Base-by-base conservation (phyloP, 176 grass and related monocot genomes). In the Paspalum vaginatum region DNA sequence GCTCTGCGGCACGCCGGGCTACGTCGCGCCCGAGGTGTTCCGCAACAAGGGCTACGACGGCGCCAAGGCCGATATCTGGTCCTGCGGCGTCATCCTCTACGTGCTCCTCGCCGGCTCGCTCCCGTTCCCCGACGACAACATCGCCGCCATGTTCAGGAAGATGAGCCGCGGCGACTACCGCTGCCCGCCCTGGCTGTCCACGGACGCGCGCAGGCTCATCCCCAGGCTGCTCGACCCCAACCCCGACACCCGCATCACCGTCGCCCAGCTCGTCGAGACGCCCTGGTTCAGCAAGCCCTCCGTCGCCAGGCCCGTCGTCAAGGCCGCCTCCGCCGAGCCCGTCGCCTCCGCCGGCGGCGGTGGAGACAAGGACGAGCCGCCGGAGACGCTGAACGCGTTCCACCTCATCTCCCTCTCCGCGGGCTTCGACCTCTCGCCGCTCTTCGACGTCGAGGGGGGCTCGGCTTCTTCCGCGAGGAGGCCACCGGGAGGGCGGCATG, bases 21-120 rank as follows among this genome's bases (percentile, higher is more conserved):
- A 99, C 47, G 86, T 90, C 27, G 96, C 96, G 41, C 96, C 96
- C 2, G 96, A 99, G 84, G 90, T 99, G 54, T 91, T 95, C 74
- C 73, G 81, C 14, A 72, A 88, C 75, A 89, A 89, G 80, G 96
- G 96, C 1, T 99, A 99, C 69, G 90, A 99, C 72, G 96, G 96
- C 21, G 90, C 92, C 20, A 93, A 89, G 82, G 96, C 90, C 0
- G 96, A 99, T 70, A 72, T 95, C 65, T 99, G 92, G 92, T 99
- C 96, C 4, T 99, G 96, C 62, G 96, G 96, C 79, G 88, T 99
- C 75, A 99, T 99, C 73, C 87, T 99, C 42, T 99, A 95, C 70
- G 90, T 95, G 21, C 80, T 99, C 17, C 94, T 99, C 72, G 90
- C 96, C 0, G 96, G 96, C 0, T 84, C 86, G 17, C 91, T 93